Conservation (phyloP, 2,329 filamentous ascomycete genomes). For the Diaporthe batatas region DNA sequence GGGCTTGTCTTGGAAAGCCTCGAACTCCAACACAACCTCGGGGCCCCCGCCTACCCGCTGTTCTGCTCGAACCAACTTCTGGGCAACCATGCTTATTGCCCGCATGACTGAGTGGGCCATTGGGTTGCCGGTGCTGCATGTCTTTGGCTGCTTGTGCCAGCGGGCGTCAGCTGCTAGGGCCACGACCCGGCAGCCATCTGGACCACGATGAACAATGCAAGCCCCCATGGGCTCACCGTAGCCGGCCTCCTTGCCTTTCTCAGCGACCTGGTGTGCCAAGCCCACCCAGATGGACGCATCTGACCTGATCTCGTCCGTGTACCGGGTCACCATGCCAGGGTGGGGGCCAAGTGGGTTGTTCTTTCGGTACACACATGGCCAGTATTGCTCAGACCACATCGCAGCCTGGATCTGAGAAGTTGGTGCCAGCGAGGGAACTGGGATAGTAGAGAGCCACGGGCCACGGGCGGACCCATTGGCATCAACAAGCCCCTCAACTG, state of each 20-base stretch:
- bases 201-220: slow-evolving; percentile 77
- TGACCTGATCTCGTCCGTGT: slow-evolving; percentile 75
- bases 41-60: slow-evolving; percentile 52
- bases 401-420: slow-evolving; percentile 82
- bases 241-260: slow-evolving; percentile 67
- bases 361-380: slow-evolving; percentile 88
- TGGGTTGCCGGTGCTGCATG: slow-evolving; percentile 72
- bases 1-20: slow-evolving; percentile 77
- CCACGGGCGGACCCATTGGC: slow-evolving; percentile 46
- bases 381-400: slow-evolving; percentile 81
- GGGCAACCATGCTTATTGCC: slow-evolving; percentile 85
- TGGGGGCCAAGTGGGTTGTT: slow-evolving; percentile 90
- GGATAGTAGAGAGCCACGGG: slow-evolving; percentile 72
- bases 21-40: slow-evolving; percentile 64
- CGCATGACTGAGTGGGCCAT: slow-evolving; percentile 84
- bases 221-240: slow-evolving; percentile 80
- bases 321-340: slow-evolving; percentile 78
- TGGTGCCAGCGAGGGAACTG: slow-evolving; percentile 79
- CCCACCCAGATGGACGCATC: slow-evolving; percentile 76
- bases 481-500: slow-evolving; percentile 64
- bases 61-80: slow-evolving; percentile 72
- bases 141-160: slow-evolving; percentile 68
- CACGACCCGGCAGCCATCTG: slow-evolving; percentile 67
- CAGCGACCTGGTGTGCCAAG: slow-evolving; percentile 74
- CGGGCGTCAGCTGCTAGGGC: slow-evolving; percentile 83